Base-by-base conservation (phyloP, 805 yeast species). In the Ogataea haglerorum region DNA sequence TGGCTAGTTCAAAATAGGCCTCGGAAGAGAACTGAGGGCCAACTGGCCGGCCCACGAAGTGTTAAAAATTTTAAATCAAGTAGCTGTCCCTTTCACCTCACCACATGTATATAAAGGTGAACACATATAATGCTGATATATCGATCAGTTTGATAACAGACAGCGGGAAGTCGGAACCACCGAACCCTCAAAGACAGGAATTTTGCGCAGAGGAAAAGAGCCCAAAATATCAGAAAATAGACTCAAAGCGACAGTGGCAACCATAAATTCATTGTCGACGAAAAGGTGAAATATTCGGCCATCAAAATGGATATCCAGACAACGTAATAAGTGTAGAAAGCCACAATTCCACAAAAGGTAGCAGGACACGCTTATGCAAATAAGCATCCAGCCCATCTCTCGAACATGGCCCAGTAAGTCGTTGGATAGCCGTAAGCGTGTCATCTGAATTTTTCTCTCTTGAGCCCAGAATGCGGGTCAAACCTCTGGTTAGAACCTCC, bases 391-490 rank as follows among this genome's bases (percentile, higher is more conserved):
- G 67, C 28, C 80, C 78, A 17, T 73, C 68, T 37, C 74, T 57
- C 10, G 68, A 67, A 38, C 80, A 80, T 1, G 80, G 80, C 0
- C 80, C 80, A 38, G 75, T 73, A 36, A 76, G 68, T 26, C 80
- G 77, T 9, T 76, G 78, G 7, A 75, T 50, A 12, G 78, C 78
- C 40, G 75, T 66, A 42, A 75, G 53, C 12, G 78, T 69, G 27
- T 74, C 65, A 52, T 73, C 77, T 42, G 78, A 57, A 50, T 73
- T 72, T 45, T 73, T 73, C 72, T 40, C 75, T 63, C 43, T 71
- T 70, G 29, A 73, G 55, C 10, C 70, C 63, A 8, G 64, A 54
- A 10, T 53, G 46, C 12, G 64, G 56, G 24, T 65, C 58, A 12
- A 57, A 47, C 13, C 32, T 16, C 19, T 14, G 19, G 21, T 29